Base-by-base conservation (phyloP, 176 grass and related monocot species). In the Alopecurus myosuroides region DNA sequence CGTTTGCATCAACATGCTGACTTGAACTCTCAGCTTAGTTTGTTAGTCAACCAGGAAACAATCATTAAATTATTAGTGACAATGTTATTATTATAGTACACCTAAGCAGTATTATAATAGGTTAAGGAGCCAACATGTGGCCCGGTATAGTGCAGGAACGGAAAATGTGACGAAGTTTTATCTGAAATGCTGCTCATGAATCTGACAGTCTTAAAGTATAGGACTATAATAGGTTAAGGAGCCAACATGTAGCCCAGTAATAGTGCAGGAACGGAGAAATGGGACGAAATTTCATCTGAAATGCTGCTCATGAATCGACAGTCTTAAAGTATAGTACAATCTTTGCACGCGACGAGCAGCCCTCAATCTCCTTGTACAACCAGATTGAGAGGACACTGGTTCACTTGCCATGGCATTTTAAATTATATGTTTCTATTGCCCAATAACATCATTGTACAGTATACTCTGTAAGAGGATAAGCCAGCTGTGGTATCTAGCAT, bases 391-490 rank as follows among this genome's bases (percentile, higher is more conserved):
- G 23, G 50, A 65, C 77, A 77, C 63, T 35, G 48, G 73, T 77
- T 78, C 52, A 64, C 78, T 53, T 90, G 73, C 26, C 20, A 33
- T 68, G 50, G 52, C 39, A 78, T 86, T 69, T 86, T 53, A 33
- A 89, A 82, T 85, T 23, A 44, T 77, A 60, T 30, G 58, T 36
- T 68, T 81, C 82, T 49, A 49, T 49, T 58, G 70, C 69, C 39
- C 78, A 69, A 22, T 74, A 63, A 71, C 42, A 82, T 46, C 52
- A 63, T 37, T 82, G 52, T 82, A 86, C 84, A 90, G 74, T 86
- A 73, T 72, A 65, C 7, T 86, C 19, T 56, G 79, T 86, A 86
- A 82, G 35, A 90, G 36, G 79, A 90, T 90, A 82, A 86, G 84
- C 79, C 75, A 82, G 42, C 77, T 56, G 68, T 71, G 83, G 73